phyloP scores from a whole-genome alignment of 306 rosid genomes.

The Ziziphus jujuba region DNA sequence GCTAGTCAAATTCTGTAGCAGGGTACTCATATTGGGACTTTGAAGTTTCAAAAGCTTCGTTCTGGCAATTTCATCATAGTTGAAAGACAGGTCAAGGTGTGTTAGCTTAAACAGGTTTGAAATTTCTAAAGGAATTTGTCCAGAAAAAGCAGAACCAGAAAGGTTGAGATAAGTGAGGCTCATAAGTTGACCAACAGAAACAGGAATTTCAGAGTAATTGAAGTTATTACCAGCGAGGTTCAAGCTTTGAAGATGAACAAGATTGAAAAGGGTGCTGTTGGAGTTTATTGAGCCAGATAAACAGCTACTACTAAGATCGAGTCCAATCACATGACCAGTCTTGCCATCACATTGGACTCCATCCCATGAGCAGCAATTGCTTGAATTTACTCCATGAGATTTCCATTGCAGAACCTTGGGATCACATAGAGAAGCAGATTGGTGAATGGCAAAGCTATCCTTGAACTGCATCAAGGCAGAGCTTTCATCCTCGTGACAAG shows the following conservation, averaged over 20 bases:
- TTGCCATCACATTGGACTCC: too few species aligned
- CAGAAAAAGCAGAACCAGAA: neutral
- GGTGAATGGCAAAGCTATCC: slow-evolving; percentile 1
- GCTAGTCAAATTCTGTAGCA: too few species aligned
- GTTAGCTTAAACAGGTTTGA: too few species aligned
- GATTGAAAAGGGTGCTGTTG: slow-evolving; percentile 5
- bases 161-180: neutral
- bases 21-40: too few species aligned
- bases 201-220: slow-evolving; percentile 8
- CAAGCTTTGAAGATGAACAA: neutral
- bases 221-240: slow-evolving; percentile 4
- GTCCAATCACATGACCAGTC: neutral
- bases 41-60: too few species aligned
- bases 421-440: too few species aligned
- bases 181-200: neutral
- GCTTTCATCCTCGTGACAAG: slow-evolving; percentile 10
- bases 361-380: too few species aligned
- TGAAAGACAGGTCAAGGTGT: too few species aligned
- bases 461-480: slow-evolving; percentile 7
- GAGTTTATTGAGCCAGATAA: neutral
- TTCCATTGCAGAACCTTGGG: too few species aligned
- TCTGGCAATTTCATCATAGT: too few species aligned
- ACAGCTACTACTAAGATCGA: slow-evolving; percentile 1
- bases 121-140: neutral
- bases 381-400: too few species aligned